These are phyloP conservation scores for Ramularia collo-cygni DNA, from an alignment of 2,329 filamentous ascomycete species.

Conservation along the genomic window DNA sequence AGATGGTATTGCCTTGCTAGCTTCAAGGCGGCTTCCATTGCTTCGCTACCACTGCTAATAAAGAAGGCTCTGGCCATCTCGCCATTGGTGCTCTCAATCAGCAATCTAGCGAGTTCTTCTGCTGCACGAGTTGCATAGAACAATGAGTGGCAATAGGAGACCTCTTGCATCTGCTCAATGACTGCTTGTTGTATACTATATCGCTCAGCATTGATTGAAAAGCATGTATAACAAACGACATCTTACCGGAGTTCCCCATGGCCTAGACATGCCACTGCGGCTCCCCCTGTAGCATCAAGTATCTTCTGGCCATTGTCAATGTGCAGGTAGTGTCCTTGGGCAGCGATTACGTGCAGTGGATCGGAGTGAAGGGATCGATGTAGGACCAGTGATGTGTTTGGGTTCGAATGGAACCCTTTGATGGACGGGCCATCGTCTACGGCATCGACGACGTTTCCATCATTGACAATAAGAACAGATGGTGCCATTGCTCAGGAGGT, in stretches of 20 bases:
- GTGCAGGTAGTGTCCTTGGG: constrained; percentile 46
- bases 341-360: constrained; percentile 44
- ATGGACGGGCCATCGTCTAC: constrained; percentile 3
- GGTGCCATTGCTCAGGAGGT: constrained; percentile 11
- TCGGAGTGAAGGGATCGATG: constrained; percentile 45
- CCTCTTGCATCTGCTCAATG: constrained; percentile 49
- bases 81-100: constrained; percentile 47
- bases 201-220: not conserved
- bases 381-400: constrained; percentile 33
- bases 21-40: constrained; percentile 63
- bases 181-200: constrained; percentile 52
- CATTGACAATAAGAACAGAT: constrained; percentile 17
- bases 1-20: constrained; percentile 60
- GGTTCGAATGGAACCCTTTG: constrained; percentile 1
- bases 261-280: constrained; percentile 65
- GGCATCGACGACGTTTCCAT: constrained; percentile 17
- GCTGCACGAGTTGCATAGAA: constrained; percentile 51
- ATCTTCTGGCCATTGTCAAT: constrained; percentile 53
- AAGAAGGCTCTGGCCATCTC: constrained; percentile 51
- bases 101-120: constrained; percentile 45
- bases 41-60: constrained; percentile 57
- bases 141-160: constrained; percentile 53
- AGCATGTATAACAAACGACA: constrained; percentile 4
- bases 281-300: constrained; percentile 66
- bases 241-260: constrained; percentile 51